Evolutionary conservation across 2,329 filamentous ascomycete genomes (phyloP), one percentile per base, ranked within the genome.

Genomic region (Colletotrichum plurivorum): DNA sequence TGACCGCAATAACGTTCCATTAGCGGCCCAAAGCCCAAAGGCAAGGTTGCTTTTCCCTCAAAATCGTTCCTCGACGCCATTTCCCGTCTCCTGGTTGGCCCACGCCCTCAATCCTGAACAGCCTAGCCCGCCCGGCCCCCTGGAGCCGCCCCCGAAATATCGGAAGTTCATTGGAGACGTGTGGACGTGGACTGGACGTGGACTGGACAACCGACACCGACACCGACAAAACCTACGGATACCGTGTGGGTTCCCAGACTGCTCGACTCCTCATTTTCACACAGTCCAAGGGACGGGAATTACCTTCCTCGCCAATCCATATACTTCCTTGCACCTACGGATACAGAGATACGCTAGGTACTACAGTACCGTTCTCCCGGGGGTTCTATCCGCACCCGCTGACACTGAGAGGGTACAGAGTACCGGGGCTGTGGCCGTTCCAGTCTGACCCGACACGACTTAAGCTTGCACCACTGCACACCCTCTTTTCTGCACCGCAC

Each of bases 171-270:
- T 45, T 64, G 65, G 45, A 64, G 63, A 63, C 66, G 49, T 48
- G 48, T 60, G 59, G 59, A 62, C 49, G 63, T 57, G 55, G 65
- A 68, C 65, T 65, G 61, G 66, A 66, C 66, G 63, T 57, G 55
- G 65, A 68, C 65, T 65, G 61, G 66, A 66, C 66, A 69, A 69
- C 66, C 66, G 66, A 66, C 66, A 69, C 66, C 66, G 61, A 66
- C 66, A 63, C 60, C 46, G 39, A 63, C 57, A 60, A 60, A 51
- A 51, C 57, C 12, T 43, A n/a, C 18, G 18, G 45, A n/a, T 48
- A 60, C 57, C 31, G 15, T 60, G 57, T 60, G 56, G 56, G 31
- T 20, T 58, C 25, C 53, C 9, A 5, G 9, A 27, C 22, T 54
- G 12, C 27, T 5, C 22, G 15, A 53, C 10, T 15, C n/a, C 48